Base-by-base conservation (phyloP, 495 filamentous ascomycete species). In the Aspergillus incahuasiensis region DNA sequence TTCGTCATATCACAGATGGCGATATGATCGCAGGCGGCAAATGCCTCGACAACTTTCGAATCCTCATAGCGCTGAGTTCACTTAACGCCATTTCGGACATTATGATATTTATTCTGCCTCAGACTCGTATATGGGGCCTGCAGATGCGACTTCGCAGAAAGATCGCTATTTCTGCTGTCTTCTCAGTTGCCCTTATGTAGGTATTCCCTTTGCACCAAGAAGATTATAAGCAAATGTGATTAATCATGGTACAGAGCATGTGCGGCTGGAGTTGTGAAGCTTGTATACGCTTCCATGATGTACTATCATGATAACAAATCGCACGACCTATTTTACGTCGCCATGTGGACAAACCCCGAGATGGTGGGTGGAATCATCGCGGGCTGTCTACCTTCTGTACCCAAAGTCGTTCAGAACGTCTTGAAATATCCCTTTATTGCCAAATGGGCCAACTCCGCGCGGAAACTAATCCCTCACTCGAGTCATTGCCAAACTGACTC, bases 41-140 rank as follows among this genome's bases (percentile, higher is more conserved):
- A 8, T 53, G 50, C 40, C 20, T 53, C 13, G 22, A 53, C 40
- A 53, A 19, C 0, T n/a, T 16, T 7, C 11, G 22, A 3, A 13
- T 35, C 34, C 6, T 35, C 13, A 11, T 35, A 5, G 4, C 13
- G 7, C 2, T 15, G 13, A 15, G 9, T 15, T 12, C 34, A 3
- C 7, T 53, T 1, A 53, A 53, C 39, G 0, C 15, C 39, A n/a
- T 32, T 6, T 53, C 50, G 22, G 39, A 53, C 15, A 11, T 43
- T 24, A 43, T 43, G 3, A 43, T 53, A 28, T 24, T 53, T 0
- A 9, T 44, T 16, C 21, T 53, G 13, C 50, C 50, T 1, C 50
- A 53, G 21, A 19, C 24, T 15, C 38, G 50, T 12, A 53, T 53
- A 12, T 53, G 50, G 50, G 8, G 47, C 5, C 20, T 50, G 18